A percentile compares a stretch with the other conserved stretches of the same genome.
These are phyloP conservation scores for Oryza australiensis DNA, from an alignment of 176 grass and related monocot genomes.

Conservation along the genomic window DNA sequence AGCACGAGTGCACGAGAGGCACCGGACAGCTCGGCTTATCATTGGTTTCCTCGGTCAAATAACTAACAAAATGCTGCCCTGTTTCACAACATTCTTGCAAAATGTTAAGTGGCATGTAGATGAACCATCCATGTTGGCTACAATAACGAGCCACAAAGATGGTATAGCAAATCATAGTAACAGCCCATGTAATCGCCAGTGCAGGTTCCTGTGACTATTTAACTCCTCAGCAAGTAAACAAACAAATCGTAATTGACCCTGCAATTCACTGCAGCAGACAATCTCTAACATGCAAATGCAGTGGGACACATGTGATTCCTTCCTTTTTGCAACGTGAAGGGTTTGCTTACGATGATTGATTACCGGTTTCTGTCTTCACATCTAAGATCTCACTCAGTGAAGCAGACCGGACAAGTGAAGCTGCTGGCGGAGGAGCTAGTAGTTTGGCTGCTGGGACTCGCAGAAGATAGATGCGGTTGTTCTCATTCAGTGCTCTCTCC, in stretches of 20 bases:
- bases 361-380: constrained; percentile 29
- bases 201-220: neutral
- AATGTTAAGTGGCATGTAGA: neutral
- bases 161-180: neutral
- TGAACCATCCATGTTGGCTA: neutral
- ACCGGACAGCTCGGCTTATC: no score
- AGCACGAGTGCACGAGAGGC: no score
- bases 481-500: constrained; percentile 59
- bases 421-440: constrained; percentile 43
- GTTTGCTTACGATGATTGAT: constrained; percentile 7
- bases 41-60: neutral
- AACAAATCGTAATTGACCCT: neutral
- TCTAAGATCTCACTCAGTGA: constrained; percentile 43
- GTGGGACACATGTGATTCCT: neutral
- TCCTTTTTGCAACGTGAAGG: neutral
- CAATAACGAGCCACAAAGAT: neutral
- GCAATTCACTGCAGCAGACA: neutral
- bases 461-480: constrained; percentile 56
- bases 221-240: neutral
- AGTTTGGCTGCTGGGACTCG: constrained; percentile 41
- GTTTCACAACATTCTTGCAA: neutral
- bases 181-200: neutral
- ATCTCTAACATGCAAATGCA: constrained; percentile 1
- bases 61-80: neutral
- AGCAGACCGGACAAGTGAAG: constrained; percentile 49